A percentile compares a stretch with the other conserved stretches of the same genome.
Evolutionary conservation across 148 eudicot species (phyloP).

Genomic region (Camellia sinensis): DNA sequence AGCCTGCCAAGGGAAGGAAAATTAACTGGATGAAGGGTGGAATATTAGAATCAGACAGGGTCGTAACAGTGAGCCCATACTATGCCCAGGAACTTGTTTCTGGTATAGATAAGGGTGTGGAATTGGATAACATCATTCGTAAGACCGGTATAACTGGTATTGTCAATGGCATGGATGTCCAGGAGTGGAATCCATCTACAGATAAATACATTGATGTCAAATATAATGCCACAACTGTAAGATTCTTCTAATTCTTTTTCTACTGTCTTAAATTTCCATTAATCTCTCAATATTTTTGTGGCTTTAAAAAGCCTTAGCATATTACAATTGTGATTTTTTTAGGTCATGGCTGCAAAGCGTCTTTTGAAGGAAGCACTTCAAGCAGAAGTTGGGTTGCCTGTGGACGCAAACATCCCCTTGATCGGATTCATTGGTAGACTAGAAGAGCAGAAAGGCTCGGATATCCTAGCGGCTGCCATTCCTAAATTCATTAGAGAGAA

Average conservation of each 20-base stretch:
- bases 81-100: slow-evolving; percentile 38
- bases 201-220: slow-evolving; percentile 67
- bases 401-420: slow-evolving; percentile 63
- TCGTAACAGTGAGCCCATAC: slow-evolving; percentile 86
- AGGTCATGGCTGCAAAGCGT: slow-evolving; percentile 82
- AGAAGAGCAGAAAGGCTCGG: slow-evolving; percentile 97
- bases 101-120: too few species aligned
- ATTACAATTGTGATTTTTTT: not conserved
- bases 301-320: not conserved
- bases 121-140: slow-evolving; percentile 26
- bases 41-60: slow-evolving; percentile 62
- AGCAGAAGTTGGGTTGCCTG: slow-evolving; percentile 86
- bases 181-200: slow-evolving; percentile 86
- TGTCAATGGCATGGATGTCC: slow-evolving; percentile 83
- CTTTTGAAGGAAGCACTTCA: slow-evolving; percentile 83
- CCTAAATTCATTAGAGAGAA: slow-evolving; percentile 54
- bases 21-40: slow-evolving; percentile 87
- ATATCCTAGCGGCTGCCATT: slow-evolving; percentile 80
- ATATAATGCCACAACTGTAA: slow-evolving; percentile 71
- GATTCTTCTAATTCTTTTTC: not conserved
- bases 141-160: slow-evolving; percentile 56
- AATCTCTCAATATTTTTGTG: not conserved
- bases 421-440: slow-evolving; percentile 97
- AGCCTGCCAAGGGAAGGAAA: too few species aligned
- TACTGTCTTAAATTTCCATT: not conserved